Percentiles rank a stretch among this genome's conserved stretches.
These are phyloP conservation scores for Harrya chromipes DNA, from an alignment of 768 basidiomycete genomes.

Conservation along the genomic window DNA sequence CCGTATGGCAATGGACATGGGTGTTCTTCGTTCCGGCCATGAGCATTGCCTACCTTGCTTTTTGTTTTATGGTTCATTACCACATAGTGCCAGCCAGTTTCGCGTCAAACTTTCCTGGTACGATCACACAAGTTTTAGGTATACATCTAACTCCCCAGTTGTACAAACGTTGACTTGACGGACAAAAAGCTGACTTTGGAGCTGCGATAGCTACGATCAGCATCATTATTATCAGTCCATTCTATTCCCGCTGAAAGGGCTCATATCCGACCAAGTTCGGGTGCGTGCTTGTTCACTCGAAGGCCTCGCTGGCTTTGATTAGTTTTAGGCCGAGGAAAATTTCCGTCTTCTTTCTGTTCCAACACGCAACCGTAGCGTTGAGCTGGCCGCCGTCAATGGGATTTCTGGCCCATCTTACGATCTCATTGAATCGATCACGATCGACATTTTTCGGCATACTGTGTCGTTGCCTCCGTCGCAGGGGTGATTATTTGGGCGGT, in stretches of 20 bases:
- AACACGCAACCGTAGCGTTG: too few relatives aligned
- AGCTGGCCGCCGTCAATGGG: slow-evolving; percentile 8
- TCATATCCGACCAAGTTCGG: slow-evolving; percentile 13
- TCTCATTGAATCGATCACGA: slow-evolving; percentile 2
- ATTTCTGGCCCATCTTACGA: slow-evolving; percentile 14
- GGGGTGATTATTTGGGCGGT: slow-evolving; percentile 6
- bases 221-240: slow-evolving; percentile 13
- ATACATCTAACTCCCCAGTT: neutral
- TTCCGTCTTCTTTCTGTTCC: too few relatives aligned
- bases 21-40: slow-evolving; percentile 3
- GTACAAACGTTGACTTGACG: neutral
- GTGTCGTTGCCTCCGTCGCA: slow-evolving; percentile 6
- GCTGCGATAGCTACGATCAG: slow-evolving; percentile 12
- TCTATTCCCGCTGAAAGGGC: slow-evolving; percentile 9
- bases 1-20: slow-evolving; percentile 4
- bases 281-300: neutral
- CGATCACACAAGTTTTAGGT: slow-evolving; percentile 9
- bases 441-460: slow-evolving; percentile 9
- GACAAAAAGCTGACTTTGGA: slow-evolving; percentile 7
- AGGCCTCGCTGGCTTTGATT: neutral
- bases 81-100: slow-evolving; percentile 6
- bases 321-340: too few relatives aligned
- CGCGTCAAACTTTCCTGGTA: neutral
- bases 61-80: slow-evolving; percentile 19
- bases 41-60: slow-evolving; percentile 9